Evolutionary conservation across 192 early-diverging fungal genomes (phyloP).

Genomic region (Phycomyces blakesleeanus): DNA sequence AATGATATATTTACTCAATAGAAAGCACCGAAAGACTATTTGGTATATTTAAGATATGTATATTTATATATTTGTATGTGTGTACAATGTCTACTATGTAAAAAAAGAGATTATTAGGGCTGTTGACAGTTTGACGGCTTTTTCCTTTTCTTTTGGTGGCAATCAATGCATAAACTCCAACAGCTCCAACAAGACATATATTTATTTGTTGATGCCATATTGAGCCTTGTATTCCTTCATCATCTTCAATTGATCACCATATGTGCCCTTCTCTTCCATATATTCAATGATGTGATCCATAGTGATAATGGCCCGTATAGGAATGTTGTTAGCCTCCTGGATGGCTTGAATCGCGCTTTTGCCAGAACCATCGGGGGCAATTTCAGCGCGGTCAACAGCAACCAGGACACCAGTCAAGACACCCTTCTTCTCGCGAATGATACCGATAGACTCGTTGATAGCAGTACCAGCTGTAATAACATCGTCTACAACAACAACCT

Average conservation of each 20-base stretch:
- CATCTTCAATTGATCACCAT: constrained; percentile 54
- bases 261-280: constrained; percentile 67
- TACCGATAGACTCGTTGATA: constrained; percentile 84
- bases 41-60: too few species aligned
- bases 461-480: constrained; percentile 99
- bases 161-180: too few species aligned
- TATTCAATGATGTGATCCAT: constrained; percentile 87
- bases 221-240: constrained; percentile 79
- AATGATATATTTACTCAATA: too few species aligned
- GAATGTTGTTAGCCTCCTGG: constrained; percentile 70
- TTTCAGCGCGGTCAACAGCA: constrained; percentile 90
- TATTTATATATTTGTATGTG: too few species aligned
- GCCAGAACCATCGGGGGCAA: constrained; percentile 59
- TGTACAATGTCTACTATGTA: too few species aligned
- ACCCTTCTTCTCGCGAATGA: constrained; percentile 74
- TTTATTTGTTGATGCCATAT: constrained; percentile 71
- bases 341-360: constrained; percentile 93
- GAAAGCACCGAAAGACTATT: too few species aligned
- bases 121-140: too few species aligned
- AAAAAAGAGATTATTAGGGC: too few species aligned
- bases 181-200: too few species aligned
- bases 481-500: constrained; percentile 90
- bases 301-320: constrained; percentile 83
- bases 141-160: too few species aligned
- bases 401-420: constrained; percentile 82